Evolutionary conservation across 2,329 filamentous ascomycete genomes (phyloP), one percentile per base, ranked within the genome.

Genomic region (Onygenales sp.): DNA sequence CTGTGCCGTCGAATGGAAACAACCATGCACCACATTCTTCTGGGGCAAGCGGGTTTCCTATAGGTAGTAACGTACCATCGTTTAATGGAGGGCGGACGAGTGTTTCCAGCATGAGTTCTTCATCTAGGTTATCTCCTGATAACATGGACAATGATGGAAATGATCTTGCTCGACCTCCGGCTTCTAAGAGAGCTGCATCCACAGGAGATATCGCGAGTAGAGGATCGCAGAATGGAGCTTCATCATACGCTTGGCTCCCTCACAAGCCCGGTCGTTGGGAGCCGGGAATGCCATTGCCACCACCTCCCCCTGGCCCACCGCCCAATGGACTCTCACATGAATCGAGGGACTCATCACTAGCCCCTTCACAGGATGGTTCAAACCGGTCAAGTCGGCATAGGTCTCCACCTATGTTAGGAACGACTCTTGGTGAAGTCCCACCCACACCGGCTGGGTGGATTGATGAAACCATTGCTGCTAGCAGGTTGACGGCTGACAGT

Each of bases 231-330:
- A 67, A 52, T 63, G 66, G 46, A 63, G 66, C n/a, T 60, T 65
- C 27, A 68, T 65, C 38, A 55, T 58, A 14, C 68, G 67, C 17
- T 46, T 57, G 47, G 35, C 35, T 17, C 32, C 43, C 4, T 49
- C 43, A 21, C 64, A 41, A 62, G 61, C 45, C 60, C 54, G 43
- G 52, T 57, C 57, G 66, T 48, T 75, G 72, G 73, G 67, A 64
- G 47, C 69, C 70, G 17, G 72, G 72, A 17, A 74, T 75, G 72
- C 72, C 72, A 32, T 66, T 76, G 35, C 73, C 73, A 32, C 73
- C 73, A 38, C 73, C 73, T 8, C 73, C 73, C 50, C 72, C 73
- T 36, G 72, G 73, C 1, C 73, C 73, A 27, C 73, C 73, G 14
- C 73, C 73, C 4, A 58, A 63, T 42, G 58, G 35, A 42, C 14